Evolutionary conservation across 352 stramenopile species (phyloP), one percentile per base, ranked within the genome.

Genomic region (Phytophthora ramorum): DNA sequence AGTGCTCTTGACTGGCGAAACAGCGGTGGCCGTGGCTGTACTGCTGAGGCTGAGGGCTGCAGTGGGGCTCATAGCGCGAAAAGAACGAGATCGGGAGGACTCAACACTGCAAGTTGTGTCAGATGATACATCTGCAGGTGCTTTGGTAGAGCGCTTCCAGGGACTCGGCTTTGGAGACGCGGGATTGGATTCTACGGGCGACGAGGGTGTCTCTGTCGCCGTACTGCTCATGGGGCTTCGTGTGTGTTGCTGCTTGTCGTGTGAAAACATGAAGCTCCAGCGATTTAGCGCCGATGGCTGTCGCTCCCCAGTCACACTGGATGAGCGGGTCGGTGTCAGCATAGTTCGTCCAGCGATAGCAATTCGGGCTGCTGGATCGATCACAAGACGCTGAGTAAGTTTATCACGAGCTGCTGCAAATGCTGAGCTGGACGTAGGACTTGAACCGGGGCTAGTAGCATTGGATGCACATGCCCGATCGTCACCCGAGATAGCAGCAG

Each of bases 221-320:
- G 24, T 52, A 38, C 60, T 73, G 52, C 49, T 79, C 50, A 61
- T 73, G 3, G 70, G 76, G 14, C 65, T 81, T 37, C 71, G 74
- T 49, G 53, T 67, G 43, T 71, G 58, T 1, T 76, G 55, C 17
- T 78, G 73, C n/a, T 69, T 75, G 2, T 78, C 67, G 38, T 66
- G 17, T 3, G 63, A 67, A 32, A 82, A 77, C 4, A 81, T 81
- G 14, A 45, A 51, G 12, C 76, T 75, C 53, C 78, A 73, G 9
- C 76, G 76, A 48, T 66, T 71, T 34, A 72, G 32, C 30, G 53
- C 37, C 14, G 37, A 44, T 44, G 37, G 49, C 10, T 58, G 62
- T 37, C 68, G 57, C 19, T 75, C 68, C 19, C 26, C 43, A 62
- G 7, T 68, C 24, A 52, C 30, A 47, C 52, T 66, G 16, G 68